A percentile compares a stretch with the other conserved stretches of the same genome.
These are phyloP conservation scores for Cicer cuneatum DNA, from an alignment of 306 rosid species.

Conservation along the genomic window DNA sequence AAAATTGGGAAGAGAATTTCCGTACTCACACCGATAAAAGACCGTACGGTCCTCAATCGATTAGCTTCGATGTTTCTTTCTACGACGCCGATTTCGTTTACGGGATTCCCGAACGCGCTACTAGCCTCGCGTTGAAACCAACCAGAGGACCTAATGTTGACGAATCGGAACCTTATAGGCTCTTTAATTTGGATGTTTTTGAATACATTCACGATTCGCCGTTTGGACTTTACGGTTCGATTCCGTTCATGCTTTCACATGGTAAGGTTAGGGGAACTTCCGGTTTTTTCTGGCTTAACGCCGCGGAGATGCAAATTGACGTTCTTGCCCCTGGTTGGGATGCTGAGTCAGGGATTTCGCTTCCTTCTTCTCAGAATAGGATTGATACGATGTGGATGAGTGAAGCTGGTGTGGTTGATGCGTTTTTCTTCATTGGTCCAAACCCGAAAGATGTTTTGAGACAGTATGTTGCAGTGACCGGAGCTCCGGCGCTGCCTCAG, in stretches of 20 bases:
- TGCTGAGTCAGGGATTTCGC: constrained; percentile 65
- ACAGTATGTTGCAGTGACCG: constrained; percentile 87
- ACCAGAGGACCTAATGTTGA: constrained; percentile 86
- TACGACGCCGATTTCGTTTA: constrained; percentile 80
- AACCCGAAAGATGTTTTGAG: constrained; percentile 77
- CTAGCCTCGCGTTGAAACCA: constrained; percentile 74
- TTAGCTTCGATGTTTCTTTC: constrained; percentile 87
- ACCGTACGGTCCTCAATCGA: constrained; percentile 93
- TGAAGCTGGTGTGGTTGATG: constrained; percentile 88
- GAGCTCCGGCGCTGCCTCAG: constrained; percentile 81
- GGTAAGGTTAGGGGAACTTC: constrained; percentile 73
- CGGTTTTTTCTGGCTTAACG: constrained; percentile 92
- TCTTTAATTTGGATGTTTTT: constrained; percentile 89
- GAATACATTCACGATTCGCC: constrained; percentile 86
- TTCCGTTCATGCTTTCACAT: constrained; percentile 93
- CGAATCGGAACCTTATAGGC: constrained; percentile 83
- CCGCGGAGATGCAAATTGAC: constrained; percentile 99
- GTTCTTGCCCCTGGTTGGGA: constrained; percentile 92
- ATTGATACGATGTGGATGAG: constrained; percentile 94
- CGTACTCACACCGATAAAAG: constrained; percentile 70
- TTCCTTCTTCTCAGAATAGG: constrained; percentile 69
- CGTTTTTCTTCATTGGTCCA: constrained; percentile 86
- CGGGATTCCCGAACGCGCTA: constrained; percentile 92
- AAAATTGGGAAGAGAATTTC: constrained; percentile 82
- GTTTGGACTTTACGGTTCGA: constrained; percentile 86